Evolutionary conservation across 2,329 filamentous ascomycete species (phyloP).

Genomic region (Capronia americana): DNA sequence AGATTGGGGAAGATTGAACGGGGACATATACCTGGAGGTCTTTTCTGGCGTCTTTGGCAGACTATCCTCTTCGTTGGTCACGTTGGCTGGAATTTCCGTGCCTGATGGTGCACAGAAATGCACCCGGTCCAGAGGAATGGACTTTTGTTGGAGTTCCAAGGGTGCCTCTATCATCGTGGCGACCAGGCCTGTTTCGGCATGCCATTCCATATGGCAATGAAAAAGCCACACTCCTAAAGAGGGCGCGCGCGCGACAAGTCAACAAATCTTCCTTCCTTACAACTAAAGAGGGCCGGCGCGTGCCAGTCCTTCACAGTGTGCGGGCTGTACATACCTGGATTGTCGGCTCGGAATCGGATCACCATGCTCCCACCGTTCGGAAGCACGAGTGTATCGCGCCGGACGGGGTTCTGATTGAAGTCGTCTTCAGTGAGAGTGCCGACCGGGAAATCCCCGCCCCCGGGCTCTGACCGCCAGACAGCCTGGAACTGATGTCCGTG

Average conservation of each 20-base stretch:
- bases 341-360: conserved; percentile 56
- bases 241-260: no score
- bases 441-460: conserved; percentile 7
- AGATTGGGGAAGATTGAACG: no score
- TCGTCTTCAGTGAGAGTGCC: conserved; percentile 15
- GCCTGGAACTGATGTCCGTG: conserved; percentile 70
- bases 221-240: conserved; percentile 65
- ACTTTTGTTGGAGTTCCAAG: conserved; percentile 62
- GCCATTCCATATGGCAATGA: conserved; percentile 83
- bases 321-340: conserved; percentile 43
- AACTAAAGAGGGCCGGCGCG: no score
- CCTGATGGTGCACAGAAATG: no score
- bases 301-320: no score
- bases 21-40: no score
- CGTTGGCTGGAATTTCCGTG: no score
- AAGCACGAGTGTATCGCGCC: conserved; percentile 71
- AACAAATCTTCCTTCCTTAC: no score
- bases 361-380: conserved; percentile 70
- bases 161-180: conserved; percentile 59
- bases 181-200: conserved; percentile 67
- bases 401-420: conserved; percentile 62
- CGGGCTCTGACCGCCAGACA: conserved; percentile 25
- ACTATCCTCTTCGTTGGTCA: no score
- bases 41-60: no score
- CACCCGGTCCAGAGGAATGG: no score